A percentile compares a stretch with the other conserved stretches of the same genome.
Conservation (phyloP, 148 eudicot genomes). For the Limonium bicolor region DNA sequence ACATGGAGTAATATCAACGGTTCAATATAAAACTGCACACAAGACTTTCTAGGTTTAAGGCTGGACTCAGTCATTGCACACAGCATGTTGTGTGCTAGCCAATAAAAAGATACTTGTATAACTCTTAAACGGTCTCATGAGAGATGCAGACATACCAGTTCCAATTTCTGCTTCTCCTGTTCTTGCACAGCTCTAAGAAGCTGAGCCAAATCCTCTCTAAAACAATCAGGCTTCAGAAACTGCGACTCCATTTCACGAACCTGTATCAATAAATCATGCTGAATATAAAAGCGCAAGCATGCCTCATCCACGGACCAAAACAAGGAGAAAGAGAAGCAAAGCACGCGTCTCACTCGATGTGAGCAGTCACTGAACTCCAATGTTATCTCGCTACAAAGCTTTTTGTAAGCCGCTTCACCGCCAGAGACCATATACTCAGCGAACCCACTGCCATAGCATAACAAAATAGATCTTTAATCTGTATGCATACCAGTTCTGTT, state of each 20-base stretch:
- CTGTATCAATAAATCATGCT: constrained; percentile 18
- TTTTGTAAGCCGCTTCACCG: constrained; percentile 62
- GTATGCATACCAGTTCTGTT: no score
- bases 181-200: constrained; percentile 64
- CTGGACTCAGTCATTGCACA: no score
- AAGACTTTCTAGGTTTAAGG: no score
- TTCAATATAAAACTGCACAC: no score
- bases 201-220: constrained; percentile 66
- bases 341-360: constrained; percentile 38
- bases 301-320: not conserved
- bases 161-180: constrained; percentile 79
- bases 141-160: constrained; percentile 41
- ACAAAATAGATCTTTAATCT: no score
- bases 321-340: not conserved
- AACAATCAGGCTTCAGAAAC: constrained; percentile 57
- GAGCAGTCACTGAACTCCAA: constrained; percentile 81
- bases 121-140: no score
- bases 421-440: constrained; percentile 68
- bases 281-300: not conserved
- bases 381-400: constrained; percentile 81
- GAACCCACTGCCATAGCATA: constrained; percentile 77
- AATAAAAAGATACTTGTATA: no score
- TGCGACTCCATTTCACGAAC: constrained; percentile 67
- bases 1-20: no score
- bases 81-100: no score